These are phyloP conservation scores for Boletus holoroseus DNA, from an alignment of 1,284 basidiomycete genomes.

Conservation along the genomic window DNA sequence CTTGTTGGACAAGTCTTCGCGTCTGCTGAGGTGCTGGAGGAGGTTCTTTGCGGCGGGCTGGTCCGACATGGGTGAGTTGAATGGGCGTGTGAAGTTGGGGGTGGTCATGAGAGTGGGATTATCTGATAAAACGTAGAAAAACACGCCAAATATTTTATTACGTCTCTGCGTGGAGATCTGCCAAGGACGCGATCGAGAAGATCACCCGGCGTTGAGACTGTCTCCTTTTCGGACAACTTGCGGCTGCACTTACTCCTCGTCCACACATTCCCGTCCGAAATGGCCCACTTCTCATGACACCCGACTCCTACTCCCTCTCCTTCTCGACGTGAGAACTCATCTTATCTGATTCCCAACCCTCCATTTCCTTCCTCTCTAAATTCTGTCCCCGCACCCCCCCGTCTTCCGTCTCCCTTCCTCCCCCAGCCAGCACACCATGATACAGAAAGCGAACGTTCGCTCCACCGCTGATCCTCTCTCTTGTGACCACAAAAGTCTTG, in stretches of 20 bases:
- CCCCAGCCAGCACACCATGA: conserved; percentile 42
- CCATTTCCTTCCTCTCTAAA: conserved; percentile 9
- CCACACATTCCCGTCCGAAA: neutral
- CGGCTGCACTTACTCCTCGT: neutral
- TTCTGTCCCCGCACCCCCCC: conserved; percentile 14
- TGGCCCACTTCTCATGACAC: conserved; percentile 21
- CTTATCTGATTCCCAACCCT: conserved; percentile 30
- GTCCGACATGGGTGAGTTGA: conserved; percentile 1
- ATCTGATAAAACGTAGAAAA: conserved; percentile 1
- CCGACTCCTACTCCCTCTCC: conserved; percentile 1
- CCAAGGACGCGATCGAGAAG: neutral
- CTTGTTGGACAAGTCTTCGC: conserved; percentile 70
- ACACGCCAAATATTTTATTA: neutral
- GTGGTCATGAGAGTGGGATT: neutral
- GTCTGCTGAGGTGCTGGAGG: conserved; percentile 69
- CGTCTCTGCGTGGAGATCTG: neutral
- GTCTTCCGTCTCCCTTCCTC: neutral
- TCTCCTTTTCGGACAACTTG: neutral
- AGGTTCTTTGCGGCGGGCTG: conserved; percentile 52
- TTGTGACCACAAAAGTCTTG: conserved; percentile 36
- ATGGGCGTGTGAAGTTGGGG: neutral
- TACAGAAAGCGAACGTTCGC: conserved; percentile 47
- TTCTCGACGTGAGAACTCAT: conserved; percentile 31
- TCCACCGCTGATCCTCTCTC: conserved; percentile 34
- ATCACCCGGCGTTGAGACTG: neutral